phyloP scores from a whole-genome alignment of 495 filamentous ascomycete species.

The Durotheca rogersii region DNA sequence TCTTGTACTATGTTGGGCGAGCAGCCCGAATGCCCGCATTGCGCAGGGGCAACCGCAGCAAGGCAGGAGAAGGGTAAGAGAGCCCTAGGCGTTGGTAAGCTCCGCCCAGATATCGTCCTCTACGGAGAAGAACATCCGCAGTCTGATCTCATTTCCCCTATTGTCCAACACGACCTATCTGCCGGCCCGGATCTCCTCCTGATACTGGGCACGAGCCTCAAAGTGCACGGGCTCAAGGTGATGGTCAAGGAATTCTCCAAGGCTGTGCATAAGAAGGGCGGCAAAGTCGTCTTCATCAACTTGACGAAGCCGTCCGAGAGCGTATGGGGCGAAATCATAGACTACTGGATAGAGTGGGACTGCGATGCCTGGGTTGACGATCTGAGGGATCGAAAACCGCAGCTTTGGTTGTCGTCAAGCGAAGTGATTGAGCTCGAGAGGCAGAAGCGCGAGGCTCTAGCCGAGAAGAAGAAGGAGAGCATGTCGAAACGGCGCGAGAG shows the following conservation, averaged over 20 bases:
- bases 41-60: constrained; percentile 54
- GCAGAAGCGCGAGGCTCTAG: constrained; percentile 31
- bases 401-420: constrained; percentile 56
- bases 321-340: constrained; percentile 65
- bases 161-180: constrained; percentile 63
- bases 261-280: constrained; percentile 61
- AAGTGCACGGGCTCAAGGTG: constrained; percentile 66
- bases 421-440: constrained; percentile 38
- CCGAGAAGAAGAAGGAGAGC: constrained; percentile 34
- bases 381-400: constrained; percentile 54
- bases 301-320: constrained; percentile 66
- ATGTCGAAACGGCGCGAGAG: constrained; percentile 34
- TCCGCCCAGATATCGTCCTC: constrained; percentile 68
- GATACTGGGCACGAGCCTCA: constrained; percentile 67
- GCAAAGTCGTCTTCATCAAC: constrained; percentile 70
- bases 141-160: constrained; percentile 60
- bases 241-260: constrained; percentile 70
- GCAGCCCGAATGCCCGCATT: constrained; percentile 64
- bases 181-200: constrained; percentile 63
- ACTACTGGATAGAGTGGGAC: constrained; percentile 70
- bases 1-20: constrained; percentile 54
- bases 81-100: constrained; percentile 59
- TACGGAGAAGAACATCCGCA: constrained; percentile 71
- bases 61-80: constrained; percentile 63
- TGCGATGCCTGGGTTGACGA: constrained; percentile 69